Percentiles rank a stretch among this genome's conserved stretches.
phyloP scores from a whole-genome alignment of 257 asterid genomes.

The Anisodus tanguticus region DNA sequence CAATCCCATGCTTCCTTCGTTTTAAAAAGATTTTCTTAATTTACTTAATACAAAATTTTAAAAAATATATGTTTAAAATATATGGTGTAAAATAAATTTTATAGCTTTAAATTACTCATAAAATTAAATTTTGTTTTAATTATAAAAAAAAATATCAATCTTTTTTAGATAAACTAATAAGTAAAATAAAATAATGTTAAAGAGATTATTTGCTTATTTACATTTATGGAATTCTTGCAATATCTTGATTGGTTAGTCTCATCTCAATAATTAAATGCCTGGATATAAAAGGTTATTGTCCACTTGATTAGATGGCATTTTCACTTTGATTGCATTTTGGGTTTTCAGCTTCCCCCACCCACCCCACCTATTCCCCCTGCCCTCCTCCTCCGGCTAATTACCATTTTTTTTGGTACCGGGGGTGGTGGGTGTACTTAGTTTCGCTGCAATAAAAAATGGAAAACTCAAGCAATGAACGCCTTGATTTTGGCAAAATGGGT shows the following conservation, averaged over 20 bases:
- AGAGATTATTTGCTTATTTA: not conserved
- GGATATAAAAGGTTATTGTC: not conserved
- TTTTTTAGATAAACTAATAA: too few relatives aligned
- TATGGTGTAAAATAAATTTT: too few relatives aligned
- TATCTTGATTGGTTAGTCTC: not conserved
- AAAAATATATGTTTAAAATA: too few relatives aligned
- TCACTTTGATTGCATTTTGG: conserved; percentile 22
- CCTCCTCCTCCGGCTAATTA: conserved; percentile 28
- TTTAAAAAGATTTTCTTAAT: too few relatives aligned
- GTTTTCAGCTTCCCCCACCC: not conserved
- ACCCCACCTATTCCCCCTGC: not conserved
- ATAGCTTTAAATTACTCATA: too few relatives aligned
- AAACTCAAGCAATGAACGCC: conserved; percentile 71
- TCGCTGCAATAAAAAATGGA: conserved; percentile 59
- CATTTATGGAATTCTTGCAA: not conserved
- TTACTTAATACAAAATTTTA: too few relatives aligned
- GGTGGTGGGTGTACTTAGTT: conserved; percentile 28
- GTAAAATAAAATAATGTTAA: too few relatives aligned
- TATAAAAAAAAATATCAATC: too few relatives aligned
- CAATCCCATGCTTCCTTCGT: not conserved
- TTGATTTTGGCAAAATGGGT: conserved; percentile 95
- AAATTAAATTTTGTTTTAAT: too few relatives aligned
- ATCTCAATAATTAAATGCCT: not conserved
- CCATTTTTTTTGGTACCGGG: conserved; percentile 29
- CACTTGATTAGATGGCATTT: not conserved